These are phyloP conservation scores for Russula earlei DNA, from an alignment of 768 basidiomycete species.

Conservation along the genomic window DNA sequence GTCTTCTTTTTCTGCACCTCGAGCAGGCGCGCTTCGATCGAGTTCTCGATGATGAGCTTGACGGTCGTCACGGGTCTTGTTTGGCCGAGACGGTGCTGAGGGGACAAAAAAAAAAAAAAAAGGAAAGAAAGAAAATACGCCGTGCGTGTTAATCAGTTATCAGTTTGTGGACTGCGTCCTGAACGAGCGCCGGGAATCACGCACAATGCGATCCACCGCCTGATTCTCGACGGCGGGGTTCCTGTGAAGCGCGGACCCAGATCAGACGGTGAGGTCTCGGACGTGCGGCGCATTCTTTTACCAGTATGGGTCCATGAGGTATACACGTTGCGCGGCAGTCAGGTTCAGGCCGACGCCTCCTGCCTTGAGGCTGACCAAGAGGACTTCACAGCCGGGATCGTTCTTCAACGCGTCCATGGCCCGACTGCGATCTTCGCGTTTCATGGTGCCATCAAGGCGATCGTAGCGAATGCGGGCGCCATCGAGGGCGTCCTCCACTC, in stretches of 20 bases:
- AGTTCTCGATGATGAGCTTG: constrained; percentile 88
- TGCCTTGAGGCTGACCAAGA: constrained; percentile 92
- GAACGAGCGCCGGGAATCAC: constrained; percentile 24
- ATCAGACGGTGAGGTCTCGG: too few species aligned
- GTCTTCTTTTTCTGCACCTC: constrained; percentile 95
- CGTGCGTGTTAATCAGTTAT: too few species aligned
- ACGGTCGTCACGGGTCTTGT: constrained; percentile 84
- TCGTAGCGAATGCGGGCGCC: constrained; percentile 77
- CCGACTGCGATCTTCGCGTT: constrained; percentile 81
- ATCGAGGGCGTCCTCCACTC: constrained; percentile 85
- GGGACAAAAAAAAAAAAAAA: too few species aligned
- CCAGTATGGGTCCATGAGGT: constrained; percentile 98
- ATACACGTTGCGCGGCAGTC: constrained; percentile 87
- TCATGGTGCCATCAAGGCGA: constrained; percentile 96
- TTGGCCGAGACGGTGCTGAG: constrained; percentile 93
- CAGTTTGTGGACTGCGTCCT: neutral
- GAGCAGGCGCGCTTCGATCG: constrained; percentile 86
- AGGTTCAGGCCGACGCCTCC: constrained; percentile 96
- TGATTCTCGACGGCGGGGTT: constrained; percentile 97
- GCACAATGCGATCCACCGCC: constrained; percentile 92
- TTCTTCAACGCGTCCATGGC: constrained; percentile 90
- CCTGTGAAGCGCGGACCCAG: too few species aligned
- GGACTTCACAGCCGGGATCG: constrained; percentile 85
- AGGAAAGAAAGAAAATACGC: too few species aligned
- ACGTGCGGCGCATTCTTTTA: constrained; percentile 24